Evolutionary conservation across 345 rosid species (phyloP).

Genomic region (Lepidium africanum): DNA sequence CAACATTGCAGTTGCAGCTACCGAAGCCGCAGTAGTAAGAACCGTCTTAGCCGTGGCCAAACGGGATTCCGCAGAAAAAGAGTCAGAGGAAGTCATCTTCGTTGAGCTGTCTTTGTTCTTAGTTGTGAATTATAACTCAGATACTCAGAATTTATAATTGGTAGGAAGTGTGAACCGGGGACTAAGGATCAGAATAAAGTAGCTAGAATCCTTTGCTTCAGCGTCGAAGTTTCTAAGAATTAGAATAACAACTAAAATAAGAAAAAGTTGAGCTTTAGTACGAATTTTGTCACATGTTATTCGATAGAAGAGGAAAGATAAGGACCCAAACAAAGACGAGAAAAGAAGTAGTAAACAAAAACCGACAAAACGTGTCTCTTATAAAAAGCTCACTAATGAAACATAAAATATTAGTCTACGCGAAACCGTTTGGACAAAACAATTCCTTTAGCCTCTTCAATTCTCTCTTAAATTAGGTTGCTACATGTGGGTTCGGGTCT

Average conservation of each 20-base stretch:
- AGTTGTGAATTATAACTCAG: background rate
- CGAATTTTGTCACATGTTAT: background rate
- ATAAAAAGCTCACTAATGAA: background rate
- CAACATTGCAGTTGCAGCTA: conserved; percentile 44
- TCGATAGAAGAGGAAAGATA: background rate
- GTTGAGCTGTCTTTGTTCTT: background rate
- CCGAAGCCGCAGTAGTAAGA: conserved; percentile 46
- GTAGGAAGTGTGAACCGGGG: background rate
- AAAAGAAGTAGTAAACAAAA: background rate
- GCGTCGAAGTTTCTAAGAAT: background rate
- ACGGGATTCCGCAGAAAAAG: conserved; percentile 20
- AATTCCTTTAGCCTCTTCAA: too few species aligned
- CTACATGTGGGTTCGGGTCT: too few species aligned
- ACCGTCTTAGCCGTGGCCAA: conserved; percentile 36
- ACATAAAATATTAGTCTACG: background rate
- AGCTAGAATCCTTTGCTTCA: background rate
- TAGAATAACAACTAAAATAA: background rate
- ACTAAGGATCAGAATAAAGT: conserved; percentile 5
- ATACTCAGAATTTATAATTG: background rate
- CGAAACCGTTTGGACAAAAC: background rate
- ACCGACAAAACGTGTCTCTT: conserved; percentile 7
- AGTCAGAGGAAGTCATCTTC: background rate
- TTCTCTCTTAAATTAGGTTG: too few species aligned
- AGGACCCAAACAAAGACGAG: background rate
- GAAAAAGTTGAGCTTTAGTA: background rate